These are phyloP conservation scores for Neurospora sp. DNA, from an alignment of 495 filamentous ascomycete genomes.

Conservation along the genomic window DNA sequence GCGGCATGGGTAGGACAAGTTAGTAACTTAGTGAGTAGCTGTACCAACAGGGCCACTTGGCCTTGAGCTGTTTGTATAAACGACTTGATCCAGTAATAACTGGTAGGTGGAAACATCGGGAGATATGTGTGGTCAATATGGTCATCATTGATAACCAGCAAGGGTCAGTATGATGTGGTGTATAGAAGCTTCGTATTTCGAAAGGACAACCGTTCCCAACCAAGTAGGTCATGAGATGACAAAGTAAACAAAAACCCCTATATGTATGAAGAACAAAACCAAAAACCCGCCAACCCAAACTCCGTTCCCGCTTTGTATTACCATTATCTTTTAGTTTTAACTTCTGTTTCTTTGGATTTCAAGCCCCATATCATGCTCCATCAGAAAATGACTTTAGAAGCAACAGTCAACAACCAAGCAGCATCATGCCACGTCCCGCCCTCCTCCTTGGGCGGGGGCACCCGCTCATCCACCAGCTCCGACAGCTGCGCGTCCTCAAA, in stretches of 20 bases:
- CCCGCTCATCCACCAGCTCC: conserved; percentile 6
- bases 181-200: not conserved
- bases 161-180: no score
- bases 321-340: not conserved
- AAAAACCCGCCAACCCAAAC: not conserved
- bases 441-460: conserved; percentile 37
- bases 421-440: conserved; percentile 72
- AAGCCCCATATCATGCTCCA: not conserved
- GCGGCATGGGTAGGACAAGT: no score
- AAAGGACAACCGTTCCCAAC: not conserved
- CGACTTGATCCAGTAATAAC: no score
- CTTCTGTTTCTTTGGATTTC: no score
- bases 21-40: no score
- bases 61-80: no score
- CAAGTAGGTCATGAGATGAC: not conserved
- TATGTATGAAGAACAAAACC: not conserved
- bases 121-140: no score
- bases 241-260: not conserved
- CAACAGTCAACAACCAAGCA: conserved; percentile 70
- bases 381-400: conserved; percentile 60
- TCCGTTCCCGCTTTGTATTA: not conserved
- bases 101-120: no score
- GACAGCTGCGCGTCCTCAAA: conserved; percentile 8
- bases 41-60: no score
- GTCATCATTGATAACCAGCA: no score